Base-by-base conservation (phyloP, 352 stramenopile species). In the Pythium myriotylum region DNA sequence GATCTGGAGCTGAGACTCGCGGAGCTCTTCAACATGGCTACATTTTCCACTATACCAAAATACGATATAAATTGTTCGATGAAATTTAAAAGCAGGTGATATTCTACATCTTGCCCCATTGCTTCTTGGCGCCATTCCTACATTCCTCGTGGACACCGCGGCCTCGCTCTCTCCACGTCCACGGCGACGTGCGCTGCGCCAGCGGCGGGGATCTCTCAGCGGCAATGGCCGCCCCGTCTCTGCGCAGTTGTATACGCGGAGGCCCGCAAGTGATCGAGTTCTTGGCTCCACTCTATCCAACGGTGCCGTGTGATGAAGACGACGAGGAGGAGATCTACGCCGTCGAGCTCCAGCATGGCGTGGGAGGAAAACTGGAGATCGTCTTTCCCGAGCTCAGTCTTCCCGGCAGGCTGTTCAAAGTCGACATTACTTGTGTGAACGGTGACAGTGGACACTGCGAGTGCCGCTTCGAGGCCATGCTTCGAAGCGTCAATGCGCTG, bases 371-470 rank as follows among this genome's bases (percentile, higher is more conserved):
- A 37, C 29, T 65, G 14, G 20, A 54, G 26, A 41, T 65, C 9
- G 48, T 65, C 13, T 64, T 65, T 48, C 57, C 46, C 16, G 47
- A 58, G 39, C 47, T 58, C 35, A 65, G 47, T 41, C 43, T 17
- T 16, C 55, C 55, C 4, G 45, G 55, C 16, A 27, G 50, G 14
- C 37, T 58, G 47, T 23, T 52, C 19, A 35, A 20, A 32, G 77
- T 78, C 37, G 62, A 73, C 45, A 63, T 83, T n/a, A 52, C 54
- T 46, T 89, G 80, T 47, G 64, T 82, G 9, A 79, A 81, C 35
- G 53, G 46, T n/a, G 46, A 61, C n/a, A 35, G 62, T 29, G 24
- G 64, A 50, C 35, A 78, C 76, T 77, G 59, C 22, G 32, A 40
- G 37, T 89, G 80, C 62, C 49, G 67, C 53, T 86, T 75, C 37